Evolutionary conservation across 305 asterid species (phyloP).

Genomic region (Fraxinus sp.): DNA sequence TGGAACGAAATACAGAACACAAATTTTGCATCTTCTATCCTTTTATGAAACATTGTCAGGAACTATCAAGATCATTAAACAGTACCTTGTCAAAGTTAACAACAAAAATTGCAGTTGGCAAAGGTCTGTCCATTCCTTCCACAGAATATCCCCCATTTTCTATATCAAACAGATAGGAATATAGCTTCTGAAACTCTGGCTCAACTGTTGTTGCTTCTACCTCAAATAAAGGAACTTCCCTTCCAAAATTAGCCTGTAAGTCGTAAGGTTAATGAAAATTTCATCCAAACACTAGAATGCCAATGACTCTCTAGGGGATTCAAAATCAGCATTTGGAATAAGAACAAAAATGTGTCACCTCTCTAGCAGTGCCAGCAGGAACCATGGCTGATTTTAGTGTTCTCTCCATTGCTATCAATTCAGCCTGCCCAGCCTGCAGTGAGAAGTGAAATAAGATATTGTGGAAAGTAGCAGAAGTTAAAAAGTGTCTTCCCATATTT

Average conservation of each 20-base stretch:
- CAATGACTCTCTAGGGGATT: constrained; percentile 7
- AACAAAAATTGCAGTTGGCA: constrained; percentile 85
- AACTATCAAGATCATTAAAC: constrained; percentile 21
- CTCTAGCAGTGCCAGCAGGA: constrained; percentile 90
- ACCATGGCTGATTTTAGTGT: constrained; percentile 67
- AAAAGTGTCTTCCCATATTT: background rate
- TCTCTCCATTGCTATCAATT: constrained; percentile 82
- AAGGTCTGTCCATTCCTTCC: constrained; percentile 78
- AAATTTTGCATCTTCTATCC: constrained; percentile 10
- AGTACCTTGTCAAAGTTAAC: constrained; percentile 91
- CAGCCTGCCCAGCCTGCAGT: constrained; percentile 84
- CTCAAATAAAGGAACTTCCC: constrained; percentile 92
- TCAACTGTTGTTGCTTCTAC: constrained; percentile 88
- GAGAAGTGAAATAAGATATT: constrained; percentile 24
- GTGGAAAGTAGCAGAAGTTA: constrained; percentile 11
- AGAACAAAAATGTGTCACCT: constrained; percentile 51
- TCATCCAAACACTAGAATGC: constrained; percentile 24
- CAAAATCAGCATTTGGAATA: constrained; percentile 15
- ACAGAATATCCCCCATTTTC: constrained; percentile 56
- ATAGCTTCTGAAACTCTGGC: constrained; percentile 87
- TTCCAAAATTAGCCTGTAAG: constrained; percentile 83
- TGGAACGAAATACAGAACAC: constrained; percentile 11
- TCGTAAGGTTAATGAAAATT: constrained; percentile 28
- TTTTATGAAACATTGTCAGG: background rate
- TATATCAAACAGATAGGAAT: constrained; percentile 78